A percentile compares a stretch with the other conserved stretches of the same genome.
These are phyloP conservation scores for Chlorophyllum brunneum DNA, from an alignment of 768 basidiomycete genomes.

Conservation along the genomic window DNA sequence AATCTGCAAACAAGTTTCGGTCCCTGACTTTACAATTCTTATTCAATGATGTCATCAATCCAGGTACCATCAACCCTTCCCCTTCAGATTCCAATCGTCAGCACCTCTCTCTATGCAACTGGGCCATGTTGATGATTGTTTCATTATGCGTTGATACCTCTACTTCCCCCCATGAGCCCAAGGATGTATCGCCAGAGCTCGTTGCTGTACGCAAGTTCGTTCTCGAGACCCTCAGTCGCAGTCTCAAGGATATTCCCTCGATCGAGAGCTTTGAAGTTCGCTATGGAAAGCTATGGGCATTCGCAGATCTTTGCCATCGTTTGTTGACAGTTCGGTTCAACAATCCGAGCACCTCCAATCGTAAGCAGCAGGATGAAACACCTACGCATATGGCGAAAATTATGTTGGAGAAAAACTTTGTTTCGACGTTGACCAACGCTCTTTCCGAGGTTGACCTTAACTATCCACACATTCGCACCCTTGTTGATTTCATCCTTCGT, in stretches of 20 bases:
- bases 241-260: conserved; percentile 73
- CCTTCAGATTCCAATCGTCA: conserved; percentile 51
- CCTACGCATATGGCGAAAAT: conserved; percentile 92
- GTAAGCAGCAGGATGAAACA: conserved; percentile 65
- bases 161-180: conserved; percentile 51
- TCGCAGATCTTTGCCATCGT: conserved; percentile 85
- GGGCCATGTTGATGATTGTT: conserved; percentile 87
- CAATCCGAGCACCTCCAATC: conserved; percentile 33
- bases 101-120: conserved; percentile 66
- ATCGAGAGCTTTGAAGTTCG: conserved; percentile 63
- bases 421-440: conserved; percentile 80
- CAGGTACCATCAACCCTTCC: conserved; percentile 65
- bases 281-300: conserved; percentile 85
- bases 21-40: conserved; percentile 74
- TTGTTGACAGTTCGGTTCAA: conserved; percentile 79
- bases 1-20: conserved; percentile 53
- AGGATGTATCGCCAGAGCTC: conserved; percentile 76
- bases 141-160: conserved; percentile 90
- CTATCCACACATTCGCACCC: conserved; percentile 83
- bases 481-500: conserved; percentile 84
- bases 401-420: conserved; percentile 98
- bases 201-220: conserved; percentile 91
- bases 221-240: conserved; percentile 81
- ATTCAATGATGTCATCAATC: conserved; percentile 78
- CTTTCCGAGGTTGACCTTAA: conserved; percentile 93